Conservation (phyloP, 2,329 filamentous ascomycete species). For the Penicillium thymicola region DNA sequence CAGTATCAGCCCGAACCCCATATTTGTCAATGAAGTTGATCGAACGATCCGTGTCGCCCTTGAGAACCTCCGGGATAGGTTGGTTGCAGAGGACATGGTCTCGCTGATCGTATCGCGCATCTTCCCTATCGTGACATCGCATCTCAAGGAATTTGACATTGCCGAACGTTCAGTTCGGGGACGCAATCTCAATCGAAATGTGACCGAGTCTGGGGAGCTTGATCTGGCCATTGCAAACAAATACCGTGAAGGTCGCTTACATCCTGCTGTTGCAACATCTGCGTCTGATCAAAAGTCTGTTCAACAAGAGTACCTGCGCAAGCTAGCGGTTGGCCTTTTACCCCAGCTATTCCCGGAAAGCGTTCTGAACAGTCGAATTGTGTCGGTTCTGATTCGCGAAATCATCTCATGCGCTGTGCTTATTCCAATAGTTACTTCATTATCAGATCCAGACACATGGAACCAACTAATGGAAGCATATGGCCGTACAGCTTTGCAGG, state of each 20-base stretch:
- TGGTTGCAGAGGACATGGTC: slow-evolving; percentile 75
- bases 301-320: slow-evolving; percentile 85
- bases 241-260: slow-evolving; percentile 82
- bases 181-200: slow-evolving; percentile 77
- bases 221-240: slow-evolving; percentile 94
- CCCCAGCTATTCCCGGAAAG: slow-evolving; percentile 70
- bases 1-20: slow-evolving; percentile 74
- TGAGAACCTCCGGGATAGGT: slow-evolving; percentile 65
- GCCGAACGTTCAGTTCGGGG: slow-evolving; percentile 85
- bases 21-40: slow-evolving; percentile 85
- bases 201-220: slow-evolving; percentile 95
- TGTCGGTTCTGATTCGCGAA: slow-evolving; percentile 78
- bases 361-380: slow-evolving; percentile 74
- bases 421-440: slow-evolving; percentile 71
- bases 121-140: slow-evolving; percentile 81
- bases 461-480: slow-evolving; percentile 93
- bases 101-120: slow-evolving; percentile 77
- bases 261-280: slow-evolving; percentile 77
- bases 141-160: slow-evolving; percentile 86
- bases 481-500: slow-evolving; percentile 81
- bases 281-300: slow-evolving; percentile 79
- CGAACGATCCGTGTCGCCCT: slow-evolving; percentile 71
- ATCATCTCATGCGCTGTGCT: slow-evolving; percentile 91
- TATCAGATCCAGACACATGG: slow-evolving; percentile 94
- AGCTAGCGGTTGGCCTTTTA: slow-evolving; percentile 67